phyloP scores from a whole-genome alignment of 805 yeast genomes.

The Scheffersomyces stipitis region DNA sequence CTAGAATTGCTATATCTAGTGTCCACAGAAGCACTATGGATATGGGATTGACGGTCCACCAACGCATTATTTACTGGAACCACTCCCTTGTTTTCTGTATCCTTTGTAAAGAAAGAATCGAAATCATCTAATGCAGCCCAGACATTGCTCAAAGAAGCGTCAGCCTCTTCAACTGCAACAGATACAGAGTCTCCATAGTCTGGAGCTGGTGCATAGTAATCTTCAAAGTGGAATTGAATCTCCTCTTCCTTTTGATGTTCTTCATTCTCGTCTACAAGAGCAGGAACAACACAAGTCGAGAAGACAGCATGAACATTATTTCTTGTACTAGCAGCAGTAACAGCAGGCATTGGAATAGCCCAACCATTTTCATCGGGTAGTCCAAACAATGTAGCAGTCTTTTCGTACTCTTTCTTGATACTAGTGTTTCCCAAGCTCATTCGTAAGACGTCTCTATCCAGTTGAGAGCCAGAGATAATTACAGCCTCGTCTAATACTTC shows the following conservation, averaged over 20 bases:
- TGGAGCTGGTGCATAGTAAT: conserved; percentile 36
- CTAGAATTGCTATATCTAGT: conserved; percentile 52
- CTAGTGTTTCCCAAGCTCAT: conserved; percentile 86
- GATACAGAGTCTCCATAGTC: conserved; percentile 48
- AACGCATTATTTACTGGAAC: conserved; percentile 29
- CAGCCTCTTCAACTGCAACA: conserved; percentile 56
- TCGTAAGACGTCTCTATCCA: conserved; percentile 88
- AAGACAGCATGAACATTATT: conserved; percentile 95
- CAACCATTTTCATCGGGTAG: conserved; percentile 95
- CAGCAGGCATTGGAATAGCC: conserved; percentile 95
- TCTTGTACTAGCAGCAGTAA: conserved; percentile 83
- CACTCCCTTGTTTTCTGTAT: conserved; percentile 23
- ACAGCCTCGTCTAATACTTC: conserved; percentile 87
- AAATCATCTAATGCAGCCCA: conserved; percentile 89
- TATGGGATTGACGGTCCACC: conserved; percentile 27
- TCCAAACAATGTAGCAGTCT: conserved; percentile 87
- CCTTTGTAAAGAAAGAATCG: conserved; percentile 84
- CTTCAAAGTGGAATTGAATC: conserved; percentile 62
- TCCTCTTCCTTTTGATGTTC: conserved; percentile 37
- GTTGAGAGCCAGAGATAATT: conserved; percentile 82
- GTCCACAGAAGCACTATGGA: conserved; percentile 58
- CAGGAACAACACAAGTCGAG: conserved; percentile 66
- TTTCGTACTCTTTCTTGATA: conserved; percentile 76
- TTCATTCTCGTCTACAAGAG: conserved; percentile 25
- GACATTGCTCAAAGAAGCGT: conserved; percentile 81